A percentile compares a stretch with the other conserved stretches of the same genome.
These are phyloP conservation scores for Vitis vinifera DNA, from an alignment of 164 flowering plant genomes.

Conservation along the genomic window ASM3070453v1 NC_081811.1:28863001-28863500, in stretches of 20 bases:
- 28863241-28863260: background rate
- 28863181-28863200: too few relatives aligned
- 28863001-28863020: too few relatives aligned
- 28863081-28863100: too few relatives aligned
- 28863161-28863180: too few relatives aligned
- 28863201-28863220: too few relatives aligned
- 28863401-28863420: constrained; percentile 31
- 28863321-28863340: constrained; percentile 48
- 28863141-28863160: too few relatives aligned
- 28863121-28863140: too few relatives aligned
- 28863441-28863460: constrained; percentile 43
- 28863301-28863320: constrained; percentile 57
- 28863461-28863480: constrained; percentile 59
- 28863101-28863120: too few relatives aligned
- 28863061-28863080: too few relatives aligned
- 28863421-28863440: constrained; percentile 31
- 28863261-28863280: constrained; percentile 15
- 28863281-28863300: constrained; percentile 53
- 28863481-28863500: constrained; percentile 65
- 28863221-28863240: background rate
- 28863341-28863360: constrained; percentile 39
- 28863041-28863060: too few relatives aligned
- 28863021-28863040: too few relatives aligned
- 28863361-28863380: constrained; percentile 23
- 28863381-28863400: constrained; percentile 47